Evolutionary conservation across 2,329 filamentous ascomycete species (phyloP), one percentile per base, ranked within the genome.

Genomic region (Monilinia polystroma): DNA sequence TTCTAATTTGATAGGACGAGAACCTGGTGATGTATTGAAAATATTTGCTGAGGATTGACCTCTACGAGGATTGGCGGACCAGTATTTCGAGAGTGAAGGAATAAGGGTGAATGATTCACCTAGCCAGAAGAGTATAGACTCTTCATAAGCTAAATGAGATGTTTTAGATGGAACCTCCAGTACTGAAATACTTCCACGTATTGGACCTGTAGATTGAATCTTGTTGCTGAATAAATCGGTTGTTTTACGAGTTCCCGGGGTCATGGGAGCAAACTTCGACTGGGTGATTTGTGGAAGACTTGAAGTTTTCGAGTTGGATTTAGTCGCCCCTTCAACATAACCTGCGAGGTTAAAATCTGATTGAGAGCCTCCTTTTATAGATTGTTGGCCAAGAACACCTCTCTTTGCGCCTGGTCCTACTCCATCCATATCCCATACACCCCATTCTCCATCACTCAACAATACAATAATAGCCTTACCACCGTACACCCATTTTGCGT

Each of bases 401-500:
- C 43, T 84, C 75, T 67, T 80, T 75, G 58, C 80, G 75, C 47
- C 81, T 75, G 85, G 83, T 51, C 83, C 83, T 41, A 80, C 80
- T 10, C 85, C 84, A 69, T 88, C 85, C 55, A 89, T 81, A 71
- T 89, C 87, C 87, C 87, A 89, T 45, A 89, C 84, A 18, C 85
- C 87, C 87, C 87, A 89, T 74, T 87, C 86, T 8, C 87, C 87
- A 71, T 89, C 87, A 0, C 84, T 83, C 4, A 89, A 78, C 2
- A 89, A 78, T 0, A 81, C 80, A 52, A 89, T 77, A 38, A 89
- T 78, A 6, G 87, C 86, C 57, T 83, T 81, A 12, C 87, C 87
- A 67, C 84, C 82, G 2, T 82, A 79, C 58, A 89, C 82, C 87
- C 87, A 89, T 6, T 83, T 81, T 0, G 87, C 85, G 59, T 86